Evolutionary conservation across 768 basidiomycete genomes (phyloP), one percentile per base, ranked within the genome.

Genomic region (Pholiota molesta): DNA sequence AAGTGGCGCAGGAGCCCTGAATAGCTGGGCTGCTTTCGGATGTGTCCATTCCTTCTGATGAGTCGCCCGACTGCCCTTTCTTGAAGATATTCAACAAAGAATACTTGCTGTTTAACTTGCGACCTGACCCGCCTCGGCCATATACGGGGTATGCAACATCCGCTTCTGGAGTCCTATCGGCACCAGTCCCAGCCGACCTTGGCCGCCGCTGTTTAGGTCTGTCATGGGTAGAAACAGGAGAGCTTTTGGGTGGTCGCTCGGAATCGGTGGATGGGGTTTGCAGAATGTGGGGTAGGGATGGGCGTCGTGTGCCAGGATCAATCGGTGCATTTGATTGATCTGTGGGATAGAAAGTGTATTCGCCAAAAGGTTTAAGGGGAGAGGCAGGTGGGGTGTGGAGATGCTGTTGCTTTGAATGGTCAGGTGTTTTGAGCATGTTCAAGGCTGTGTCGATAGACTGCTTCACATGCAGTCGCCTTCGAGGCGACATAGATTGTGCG

Each of bases 391-490:
- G 82, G n/a, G 78, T 80, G 26, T 72, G 62, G 37, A 68, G 60
- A 57, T 66, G 68, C 10, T 40, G 59, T 45, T 69, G 56, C 55
- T 66, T 63, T 42, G 66, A 63, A 39, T 53, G 66, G 55, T 73
- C 77, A 31, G 77, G 68, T 5, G 79, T 72, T 65, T 78, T 82
- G 63, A 83, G 73, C 71, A 83, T 80, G 58, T 85, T 81, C 65
- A 91, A 77, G 5, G 87, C 85, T 45, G 87, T 89, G 71, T 94
- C 92, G 62, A 92, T 85, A 0, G 91, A 93, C 42, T 87, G 86
- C 72, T 94, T 93, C 62, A 93, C 82, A 59, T 88, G 86, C 40
- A 94, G 64, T 35, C 86, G 83, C 78, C 60, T 40, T 57, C 57
- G 68, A 51, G 74, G 65, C 39, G 65, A 62, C 23, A 57, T 45